Evolutionary conservation across 2,329 filamentous ascomycete genomes (phyloP).

Genomic region (Exophiala alcalophila): DNA sequence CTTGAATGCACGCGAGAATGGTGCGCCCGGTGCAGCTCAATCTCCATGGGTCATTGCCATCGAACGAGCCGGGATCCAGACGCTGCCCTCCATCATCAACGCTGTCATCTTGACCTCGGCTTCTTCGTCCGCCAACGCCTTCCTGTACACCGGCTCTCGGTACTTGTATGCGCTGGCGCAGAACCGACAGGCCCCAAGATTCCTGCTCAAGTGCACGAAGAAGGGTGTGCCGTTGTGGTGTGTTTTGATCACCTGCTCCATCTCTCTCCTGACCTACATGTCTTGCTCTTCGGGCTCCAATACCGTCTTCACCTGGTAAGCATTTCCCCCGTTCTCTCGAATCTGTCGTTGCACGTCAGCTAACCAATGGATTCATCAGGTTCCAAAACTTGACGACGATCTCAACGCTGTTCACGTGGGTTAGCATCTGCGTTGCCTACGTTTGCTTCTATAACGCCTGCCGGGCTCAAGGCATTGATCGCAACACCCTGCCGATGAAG

Average conservation of each 20-base stretch:
- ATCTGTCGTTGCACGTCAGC: background rate
- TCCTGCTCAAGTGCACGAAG: conserved; percentile 59
- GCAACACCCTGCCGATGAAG: conserved; percentile 65
- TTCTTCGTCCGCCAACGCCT: conserved; percentile 67
- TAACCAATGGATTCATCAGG: conserved; percentile 4
- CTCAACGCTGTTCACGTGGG: conserved; percentile 60
- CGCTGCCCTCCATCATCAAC: conserved; percentile 70
- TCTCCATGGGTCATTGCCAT: conserved; percentile 59
- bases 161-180: conserved; percentile 49
- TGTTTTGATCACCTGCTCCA: conserved; percentile 60
- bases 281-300: conserved; percentile 62
- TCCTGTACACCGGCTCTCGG: conserved; percentile 55
- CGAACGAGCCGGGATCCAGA: conserved; percentile 51
- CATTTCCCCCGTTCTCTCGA: conserved; percentile 14
- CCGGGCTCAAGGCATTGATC: conserved; percentile 64
- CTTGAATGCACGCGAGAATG: conserved; percentile 42
- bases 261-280: conserved; percentile 69
- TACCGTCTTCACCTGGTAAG: conserved; percentile 65
- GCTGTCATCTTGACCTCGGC: conserved; percentile 70
- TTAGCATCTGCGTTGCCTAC: conserved; percentile 66
- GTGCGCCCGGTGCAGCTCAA: conserved; percentile 39
- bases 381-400: conserved; percentile 32
- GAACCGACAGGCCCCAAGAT: conserved; percentile 51
- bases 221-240: conserved; percentile 65
- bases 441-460: conserved; percentile 68